Base-by-base conservation (phyloP, 768 basidiomycete genomes). In the Auricularia sp. region DNA sequence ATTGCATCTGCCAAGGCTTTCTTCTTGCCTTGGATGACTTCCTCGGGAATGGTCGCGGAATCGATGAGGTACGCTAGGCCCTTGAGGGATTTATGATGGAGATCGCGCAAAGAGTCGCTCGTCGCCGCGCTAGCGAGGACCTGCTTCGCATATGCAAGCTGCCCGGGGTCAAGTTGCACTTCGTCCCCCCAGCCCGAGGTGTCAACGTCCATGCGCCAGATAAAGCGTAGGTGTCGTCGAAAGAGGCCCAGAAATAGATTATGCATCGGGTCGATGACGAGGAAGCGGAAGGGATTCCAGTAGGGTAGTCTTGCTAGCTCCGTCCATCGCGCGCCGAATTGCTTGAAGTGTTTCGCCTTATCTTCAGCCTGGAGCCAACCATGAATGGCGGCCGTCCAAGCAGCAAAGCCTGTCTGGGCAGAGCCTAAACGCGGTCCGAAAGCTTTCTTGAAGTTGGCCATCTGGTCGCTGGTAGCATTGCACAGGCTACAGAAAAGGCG, bases 271-370 rank as follows among this genome's bases (percentile, higher is more conserved):
- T 81, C 78, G 10, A 80, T 67, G 0, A 77, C 68, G 3, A 73
- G 61, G 58, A 68, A 75, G 3, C 64, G 62, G 2, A 71, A 69
- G 0, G 74, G 73, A 65, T 79, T 73, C 74, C 78, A 80, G 65
- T 81, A 81, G 0, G 74, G 73, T 2, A 81, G 72, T 0, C 72
- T 62, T 13, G 76, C 66, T 2, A 81, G 66, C 34, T 67, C 67
- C 0, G 75, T 72, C 68, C 70, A 77, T 5, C 76, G 68, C n/a
- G 75, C 62, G 1, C 75, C 74, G 56, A 68, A 64, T 1, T 63
- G 61, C 13, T 13, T 71, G 63, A 0, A 74, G 66, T 1, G 62
- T 65, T 14, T 67, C 44, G 5, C 67, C 61, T 39, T 6, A 6
- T 39, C 37, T 7, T 39, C 37, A 39, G 37, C 37, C 37, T 39